Conservation (phyloP, 257 asterid species). For the Pogostemon cablin region DNA sequence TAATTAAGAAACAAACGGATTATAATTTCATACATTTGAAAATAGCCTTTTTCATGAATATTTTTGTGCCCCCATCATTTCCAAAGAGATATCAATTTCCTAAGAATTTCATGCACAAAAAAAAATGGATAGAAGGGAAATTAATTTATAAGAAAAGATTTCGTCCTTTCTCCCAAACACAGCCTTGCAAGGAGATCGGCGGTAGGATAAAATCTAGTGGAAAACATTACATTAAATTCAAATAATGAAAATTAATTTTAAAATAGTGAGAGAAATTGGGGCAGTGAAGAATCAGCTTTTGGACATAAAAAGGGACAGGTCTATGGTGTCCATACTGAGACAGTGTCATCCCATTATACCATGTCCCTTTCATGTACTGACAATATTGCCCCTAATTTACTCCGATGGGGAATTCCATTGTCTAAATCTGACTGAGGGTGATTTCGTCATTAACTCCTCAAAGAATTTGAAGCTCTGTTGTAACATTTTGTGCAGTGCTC, state of each 20-base stretch:
- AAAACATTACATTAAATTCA: background rate
- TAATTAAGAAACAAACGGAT: too few species aligned
- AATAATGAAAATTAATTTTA: background rate
- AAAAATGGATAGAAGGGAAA: background rate
- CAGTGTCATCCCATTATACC: slow-evolving; percentile 60
- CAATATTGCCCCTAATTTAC: slow-evolving; percentile 41
- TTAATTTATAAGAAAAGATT: background rate
- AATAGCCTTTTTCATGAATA: too few species aligned
- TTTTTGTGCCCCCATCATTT: too few species aligned
- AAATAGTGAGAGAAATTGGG: background rate
- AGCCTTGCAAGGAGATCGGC: background rate
- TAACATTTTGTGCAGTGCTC: slow-evolving; percentile 26
- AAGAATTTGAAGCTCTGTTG: slow-evolving; percentile 13
- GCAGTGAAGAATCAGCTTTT: slow-evolving; percentile 54
- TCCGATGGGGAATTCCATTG: slow-evolving; percentile 8
- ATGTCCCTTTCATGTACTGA: slow-evolving; percentile 50
- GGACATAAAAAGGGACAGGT: slow-evolving; percentile 52
- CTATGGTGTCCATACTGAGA: slow-evolving; percentile 51
- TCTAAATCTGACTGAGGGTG: slow-evolving; percentile 21
- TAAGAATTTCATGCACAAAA: too few species aligned
- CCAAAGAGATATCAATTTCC: too few species aligned
- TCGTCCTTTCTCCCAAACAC: slow-evolving; percentile 8
- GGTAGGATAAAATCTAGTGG: background rate
- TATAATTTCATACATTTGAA: too few species aligned
- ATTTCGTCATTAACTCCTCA: slow-evolving; percentile 29